Conservation (phyloP, 2,329 filamentous ascomycete species). For the Apiospora pterosperma region DNA sequence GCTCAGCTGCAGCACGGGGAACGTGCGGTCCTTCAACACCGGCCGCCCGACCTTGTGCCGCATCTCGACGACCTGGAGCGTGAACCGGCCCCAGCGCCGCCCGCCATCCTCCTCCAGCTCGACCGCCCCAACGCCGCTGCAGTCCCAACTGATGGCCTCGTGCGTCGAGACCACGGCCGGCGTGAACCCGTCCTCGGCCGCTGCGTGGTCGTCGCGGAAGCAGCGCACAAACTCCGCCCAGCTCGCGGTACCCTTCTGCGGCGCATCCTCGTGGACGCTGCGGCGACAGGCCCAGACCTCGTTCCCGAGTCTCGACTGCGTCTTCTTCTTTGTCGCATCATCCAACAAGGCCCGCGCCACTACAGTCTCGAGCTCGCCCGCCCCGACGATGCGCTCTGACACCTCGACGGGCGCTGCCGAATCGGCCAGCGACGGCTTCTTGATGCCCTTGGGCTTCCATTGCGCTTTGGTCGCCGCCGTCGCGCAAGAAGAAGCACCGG, state of each 20-base stretch:
- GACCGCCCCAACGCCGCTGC: slow-evolving; percentile 13
- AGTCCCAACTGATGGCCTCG: slow-evolving; percentile 45
- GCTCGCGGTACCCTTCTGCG: slow-evolving; percentile 49
- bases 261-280: slow-evolving; percentile 56
- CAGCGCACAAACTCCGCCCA: slow-evolving; percentile 62
- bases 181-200: slow-evolving; percentile 56
- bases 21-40: slow-evolving; percentile 61
- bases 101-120: slow-evolving; percentile 16
- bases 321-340: slow-evolving; percentile 3
- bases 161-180: slow-evolving; percentile 49
- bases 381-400: slow-evolving; percentile 46
- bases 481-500: not conserved
- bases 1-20: slow-evolving; percentile 61
- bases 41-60: slow-evolving; percentile 57
- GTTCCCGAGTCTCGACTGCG: not conserved
- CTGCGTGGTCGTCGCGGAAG: slow-evolving; percentile 56
- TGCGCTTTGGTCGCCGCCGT: slow-evolving; percentile 29
- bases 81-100: slow-evolving; percentile 43
- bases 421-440: slow-evolving; percentile 47
- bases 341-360: not conserved
- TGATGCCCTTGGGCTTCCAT: slow-evolving; percentile 51
- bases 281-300: slow-evolving; percentile 65
- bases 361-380: slow-evolving; percentile 38
- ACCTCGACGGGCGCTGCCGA: slow-evolving; percentile 51
- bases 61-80: slow-evolving; percentile 58